Evolutionary conservation across 805 yeast genomes (phyloP).

Genomic region (Sugiyamaella americana): DNA sequence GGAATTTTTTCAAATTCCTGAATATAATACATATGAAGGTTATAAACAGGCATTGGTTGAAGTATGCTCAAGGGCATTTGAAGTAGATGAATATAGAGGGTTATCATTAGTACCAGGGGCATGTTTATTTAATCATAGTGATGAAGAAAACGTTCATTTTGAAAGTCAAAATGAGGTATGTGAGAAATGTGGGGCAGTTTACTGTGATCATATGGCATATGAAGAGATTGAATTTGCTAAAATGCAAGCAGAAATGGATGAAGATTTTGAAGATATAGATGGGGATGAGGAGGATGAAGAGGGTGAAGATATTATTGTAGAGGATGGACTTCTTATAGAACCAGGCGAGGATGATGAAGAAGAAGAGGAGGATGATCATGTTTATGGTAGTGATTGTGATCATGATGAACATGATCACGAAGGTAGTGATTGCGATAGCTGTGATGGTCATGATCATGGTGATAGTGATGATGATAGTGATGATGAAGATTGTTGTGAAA

Average conservation of each 20-base stretch:
- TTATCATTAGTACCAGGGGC: constrained; percentile 85
- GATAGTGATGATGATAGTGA: constrained; percentile 27
- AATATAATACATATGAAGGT: constrained; percentile 19
- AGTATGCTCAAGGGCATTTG: constrained; percentile 74
- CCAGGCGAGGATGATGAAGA: constrained; percentile 22
- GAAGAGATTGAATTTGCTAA: constrained; percentile 19
- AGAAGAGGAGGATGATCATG: constrained; percentile 28
- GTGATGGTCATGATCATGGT: constrained; percentile 10
- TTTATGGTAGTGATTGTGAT: constrained; percentile 22
- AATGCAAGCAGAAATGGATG: constrained; percentile 9
- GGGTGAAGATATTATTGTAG: constrained; percentile 22
- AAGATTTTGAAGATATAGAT: constrained; percentile 17
- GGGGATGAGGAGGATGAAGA: constrained; percentile 15
- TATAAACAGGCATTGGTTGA: constrained; percentile 49
- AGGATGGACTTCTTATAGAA: constrained; percentile 11
- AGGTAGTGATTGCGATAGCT: constrained; percentile 18
- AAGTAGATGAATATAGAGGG: constrained; percentile 68
- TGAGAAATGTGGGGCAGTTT: constrained; percentile 42
- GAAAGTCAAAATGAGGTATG: constrained; percentile 52
- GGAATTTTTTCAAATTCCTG: constrained; percentile 15
- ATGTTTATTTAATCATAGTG: constrained; percentile 76
- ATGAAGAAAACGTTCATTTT: constrained; percentile 60
- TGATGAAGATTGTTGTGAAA: constrained; percentile 56
- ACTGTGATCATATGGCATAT: constrained; percentile 36
- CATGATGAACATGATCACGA: constrained; percentile 12